Base-by-base conservation (phyloP, 2,329 filamentous ascomycete genomes). In the Calonectria pseudoturangicola region DNA sequence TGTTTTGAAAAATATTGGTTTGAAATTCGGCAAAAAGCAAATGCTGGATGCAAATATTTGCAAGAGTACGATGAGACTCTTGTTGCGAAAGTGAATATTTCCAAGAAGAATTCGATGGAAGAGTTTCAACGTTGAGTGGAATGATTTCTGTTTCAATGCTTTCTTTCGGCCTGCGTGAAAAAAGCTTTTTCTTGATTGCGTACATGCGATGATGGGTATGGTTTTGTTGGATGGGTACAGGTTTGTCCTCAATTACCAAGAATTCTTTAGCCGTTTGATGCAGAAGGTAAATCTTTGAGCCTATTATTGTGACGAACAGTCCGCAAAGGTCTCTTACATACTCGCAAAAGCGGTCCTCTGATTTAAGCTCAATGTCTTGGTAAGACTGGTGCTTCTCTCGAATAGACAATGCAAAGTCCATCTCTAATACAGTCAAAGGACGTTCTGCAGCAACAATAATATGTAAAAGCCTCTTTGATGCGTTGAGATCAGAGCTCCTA, bases 251-350 rank as follows among this genome's bases (percentile, higher is more conserved):
- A 7, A 8, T 7, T 10, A 70, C 18, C 16, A 70, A n/a, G n/a
- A 65, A 70, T 13, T 65, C 67, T 16, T 51, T 54, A 3, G 60
- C 67, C 7, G 58, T 70, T 16, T 70, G 67, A 21, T 70, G 67
- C 25, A 69, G 15, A 9, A 69, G 27, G 3, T 69, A 69, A 4
- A 69, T 25, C 39, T 64, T 69, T 7, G 56, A 70, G 41, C 54
- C 48, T 3, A 28, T n/a, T 4, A 70, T 45, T 1, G n/a, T 25
- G 4, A 70, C 48, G 9, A 69, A 64, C 4, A 70, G 68, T 27
- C 83, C 80, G 67, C 82, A 85, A 0, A 74, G 66, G 2, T 80
- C 71, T 25, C 81, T 66, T 15, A 81, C 71, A 9, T 70, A 54
- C 12, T 63, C 12, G 3, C 30, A 33, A 28, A 79, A 74, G 1